These are phyloP conservation scores for Kwoniella sp. DNA, from an alignment of 768 basidiomycete species.

Conservation along the genomic window DNA sequence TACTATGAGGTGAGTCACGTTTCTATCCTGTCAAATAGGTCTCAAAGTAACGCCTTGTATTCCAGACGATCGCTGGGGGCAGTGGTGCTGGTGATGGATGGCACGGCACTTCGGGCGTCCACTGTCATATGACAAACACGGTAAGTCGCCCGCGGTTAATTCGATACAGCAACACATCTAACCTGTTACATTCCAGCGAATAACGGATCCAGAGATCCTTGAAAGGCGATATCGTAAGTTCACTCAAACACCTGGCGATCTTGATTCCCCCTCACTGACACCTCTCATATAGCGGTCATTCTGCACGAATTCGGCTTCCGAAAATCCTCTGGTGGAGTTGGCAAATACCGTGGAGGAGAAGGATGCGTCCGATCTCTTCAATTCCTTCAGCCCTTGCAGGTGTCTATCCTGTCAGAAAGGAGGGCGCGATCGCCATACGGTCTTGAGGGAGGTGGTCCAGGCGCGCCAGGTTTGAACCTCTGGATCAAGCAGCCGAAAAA, in stretches of 20 bases:
- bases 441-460: conserved; percentile 58
- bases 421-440: conserved; percentile 39
- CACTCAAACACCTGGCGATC: too few species aligned
- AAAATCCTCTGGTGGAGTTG: conserved; percentile 58
- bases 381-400: conserved; percentile 32
- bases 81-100: conserved; percentile 85
- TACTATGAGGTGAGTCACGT: conserved; percentile 69
- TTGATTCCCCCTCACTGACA: neutral
- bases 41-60: too few species aligned
- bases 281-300: conserved; percentile 61
- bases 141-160: neutral
- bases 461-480: neutral
- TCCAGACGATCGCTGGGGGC: conserved; percentile 87
- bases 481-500: neutral
- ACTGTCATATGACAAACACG: conserved; percentile 83
- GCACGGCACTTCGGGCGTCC: conserved; percentile 91
- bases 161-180: neutral
- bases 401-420: conserved; percentile 33
- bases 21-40: too few species aligned
- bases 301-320: conserved; percentile 78
- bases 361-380: conserved; percentile 38
- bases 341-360: conserved; percentile 35
- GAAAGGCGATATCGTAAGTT: conserved; percentile 73
- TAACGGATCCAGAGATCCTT: conserved; percentile 86
- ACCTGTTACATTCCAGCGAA: conserved; percentile 58